Evolutionary conservation across 2,329 filamentous ascomycete species (phyloP).

Genomic region (Herpomyces periplanetae): DNA sequence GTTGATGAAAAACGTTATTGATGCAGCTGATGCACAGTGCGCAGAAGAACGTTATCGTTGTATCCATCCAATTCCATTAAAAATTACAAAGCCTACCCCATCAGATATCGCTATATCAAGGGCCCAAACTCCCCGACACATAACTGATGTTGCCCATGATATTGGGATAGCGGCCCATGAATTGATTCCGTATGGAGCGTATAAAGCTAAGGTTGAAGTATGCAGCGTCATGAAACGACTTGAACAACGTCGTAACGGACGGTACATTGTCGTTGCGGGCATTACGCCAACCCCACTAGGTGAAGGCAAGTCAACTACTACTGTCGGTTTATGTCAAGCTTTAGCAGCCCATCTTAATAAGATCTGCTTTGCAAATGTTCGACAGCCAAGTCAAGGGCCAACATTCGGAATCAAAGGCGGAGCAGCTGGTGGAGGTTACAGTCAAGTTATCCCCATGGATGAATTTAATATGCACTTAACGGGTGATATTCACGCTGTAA

Average conservation of each 20-base stretch:
- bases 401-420: constrained; percentile 98
- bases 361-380: constrained; percentile 75
- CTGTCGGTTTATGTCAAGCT: constrained; percentile 72
- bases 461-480: constrained; percentile 96
- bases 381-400: constrained; percentile 80
- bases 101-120: constrained; percentile 78
- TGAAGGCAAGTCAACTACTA: constrained; percentile 93
- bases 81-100: constrained; percentile 40
- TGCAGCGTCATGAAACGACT: constrained; percentile 42
- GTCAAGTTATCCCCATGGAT: constrained; percentile 96
- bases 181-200: constrained; percentile 66
- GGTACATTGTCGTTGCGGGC: constrained; percentile 67
- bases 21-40: constrained; percentile 41
- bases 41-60: constrained; percentile 41
- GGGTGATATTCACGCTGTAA: constrained; percentile 87
- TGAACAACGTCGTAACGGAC: constrained; percentile 48
- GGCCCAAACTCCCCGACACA: constrained; percentile 58
- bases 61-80: constrained; percentile 46
- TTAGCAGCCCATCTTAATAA: constrained; percentile 55
- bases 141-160: constrained; percentile 46
- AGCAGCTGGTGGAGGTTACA: constrained; percentile 84
- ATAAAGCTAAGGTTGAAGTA: constrained; percentile 83
- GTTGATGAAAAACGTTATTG: constrained; percentile 77
- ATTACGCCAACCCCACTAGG: constrained; percentile 88
- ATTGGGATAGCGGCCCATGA: constrained; percentile 59